These are phyloP conservation scores for Annona cherimola DNA, from an alignment of 164 flowering plant genomes.

Conservation along the genomic window DNA sequence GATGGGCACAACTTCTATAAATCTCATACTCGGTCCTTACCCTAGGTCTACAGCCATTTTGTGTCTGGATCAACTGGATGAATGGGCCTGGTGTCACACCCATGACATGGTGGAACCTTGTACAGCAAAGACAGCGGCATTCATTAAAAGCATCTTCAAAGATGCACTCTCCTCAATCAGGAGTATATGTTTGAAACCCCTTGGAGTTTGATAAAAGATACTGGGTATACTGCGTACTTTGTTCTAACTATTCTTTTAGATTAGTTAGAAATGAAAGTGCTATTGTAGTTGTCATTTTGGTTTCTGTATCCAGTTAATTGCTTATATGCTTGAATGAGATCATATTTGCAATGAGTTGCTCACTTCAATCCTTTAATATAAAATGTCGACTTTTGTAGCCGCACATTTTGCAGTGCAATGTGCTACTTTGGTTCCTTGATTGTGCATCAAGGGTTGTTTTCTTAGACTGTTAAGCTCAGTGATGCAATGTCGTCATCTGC, in stretches of 20 bases:
- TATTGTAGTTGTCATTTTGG: not conserved
- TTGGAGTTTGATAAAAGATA: not conserved
- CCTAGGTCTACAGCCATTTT: too few species aligned
- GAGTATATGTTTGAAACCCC: not conserved
- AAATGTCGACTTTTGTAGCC: not conserved
- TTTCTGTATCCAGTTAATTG: not conserved
- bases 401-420: not conserved
- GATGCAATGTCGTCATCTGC: constrained; percentile 35
- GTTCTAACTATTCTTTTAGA: not conserved
- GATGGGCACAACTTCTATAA: too few species aligned
- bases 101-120: too few species aligned
- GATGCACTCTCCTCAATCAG: too few species aligned
- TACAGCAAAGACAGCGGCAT: too few species aligned
- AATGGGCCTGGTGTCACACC: too few species aligned
- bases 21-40: too few species aligned
- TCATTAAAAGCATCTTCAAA: too few species aligned
- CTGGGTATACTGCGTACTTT: too few species aligned
- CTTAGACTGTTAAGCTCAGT: constrained; percentile 1
- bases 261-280: not conserved
- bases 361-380: not conserved
- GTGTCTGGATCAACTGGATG: too few species aligned
- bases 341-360: not conserved
- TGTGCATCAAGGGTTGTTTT: not conserved
- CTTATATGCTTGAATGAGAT: not conserved
- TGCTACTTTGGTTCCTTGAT: not conserved